phyloP scores from a whole-genome alignment of 768 basidiomycete species.

The Brasilioporus rufonigricans region DNA sequence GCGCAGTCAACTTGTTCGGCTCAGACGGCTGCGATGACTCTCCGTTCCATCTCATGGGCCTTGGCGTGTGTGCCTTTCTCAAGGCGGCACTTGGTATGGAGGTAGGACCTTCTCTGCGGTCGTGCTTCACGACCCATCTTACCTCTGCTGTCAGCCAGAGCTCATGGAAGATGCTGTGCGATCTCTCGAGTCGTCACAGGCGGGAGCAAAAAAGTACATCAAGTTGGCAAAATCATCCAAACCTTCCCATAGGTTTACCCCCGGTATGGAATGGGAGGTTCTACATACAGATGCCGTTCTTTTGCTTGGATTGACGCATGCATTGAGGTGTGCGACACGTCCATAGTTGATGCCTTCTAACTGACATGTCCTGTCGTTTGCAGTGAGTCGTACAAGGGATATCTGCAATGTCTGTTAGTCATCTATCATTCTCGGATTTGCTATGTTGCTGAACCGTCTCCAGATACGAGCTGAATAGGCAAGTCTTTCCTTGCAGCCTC shows the following conservation, averaged over 20 bases:
- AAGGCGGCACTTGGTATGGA: constrained; percentile 84
- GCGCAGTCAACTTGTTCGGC: constrained; percentile 50
- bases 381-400: constrained; percentile 77
- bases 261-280: constrained; percentile 76
- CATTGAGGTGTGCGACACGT: constrained; percentile 50
- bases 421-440: background rate
- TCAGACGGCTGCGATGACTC: constrained; percentile 37
- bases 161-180: constrained; percentile 63
- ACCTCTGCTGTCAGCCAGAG: constrained; percentile 43
- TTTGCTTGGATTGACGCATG: constrained; percentile 67
- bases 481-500: constrained; percentile 15
- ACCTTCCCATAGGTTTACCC: constrained; percentile 43
- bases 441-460: constrained; percentile 10
- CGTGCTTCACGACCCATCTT: background rate
- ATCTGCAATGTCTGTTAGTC: constrained; percentile 71
- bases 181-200: constrained; percentile 57
- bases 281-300: constrained; percentile 71
- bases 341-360: background rate
- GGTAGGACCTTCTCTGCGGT: constrained; percentile 33
- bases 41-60: constrained; percentile 71
- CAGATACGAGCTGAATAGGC: constrained; percentile 57
- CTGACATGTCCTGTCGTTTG: background rate
- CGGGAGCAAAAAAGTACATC: constrained; percentile 53
- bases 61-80: constrained; percentile 69
- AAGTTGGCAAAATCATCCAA: constrained; percentile 35